phyloP scores from a whole-genome alignment of 495 filamentous ascomycete species.

The Geoglossum glabrum region DNA sequence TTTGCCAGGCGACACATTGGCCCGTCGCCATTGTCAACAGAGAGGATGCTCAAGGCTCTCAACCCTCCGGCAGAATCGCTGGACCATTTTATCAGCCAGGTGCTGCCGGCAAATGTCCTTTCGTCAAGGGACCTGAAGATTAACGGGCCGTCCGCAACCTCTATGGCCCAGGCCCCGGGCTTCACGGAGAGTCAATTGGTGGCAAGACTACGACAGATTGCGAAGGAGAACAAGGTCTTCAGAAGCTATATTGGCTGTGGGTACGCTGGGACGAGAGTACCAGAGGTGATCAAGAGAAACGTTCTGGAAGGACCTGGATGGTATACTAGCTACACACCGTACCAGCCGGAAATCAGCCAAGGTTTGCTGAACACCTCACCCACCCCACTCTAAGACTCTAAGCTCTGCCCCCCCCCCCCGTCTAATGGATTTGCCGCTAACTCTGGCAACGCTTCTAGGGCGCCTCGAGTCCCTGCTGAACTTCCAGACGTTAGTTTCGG shows the following conservation, averaged over 20 bases:
- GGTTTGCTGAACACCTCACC: conserved; percentile 17
- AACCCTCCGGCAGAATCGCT: conserved; percentile 53
- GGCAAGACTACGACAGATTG: conserved; percentile 39
- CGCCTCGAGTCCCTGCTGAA: conserved; percentile 85
- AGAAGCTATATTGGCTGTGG: conserved; percentile 68
- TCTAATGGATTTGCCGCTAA: too few species aligned
- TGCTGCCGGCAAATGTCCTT: conserved; percentile 69
- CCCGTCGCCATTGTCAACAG: conserved; percentile 48
- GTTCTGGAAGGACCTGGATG: conserved; percentile 85
- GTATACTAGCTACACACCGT: conserved; percentile 98
- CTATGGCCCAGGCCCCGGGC: conserved; percentile 15
- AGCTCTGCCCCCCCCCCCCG: too few species aligned
- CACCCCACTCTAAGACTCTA: background rate
- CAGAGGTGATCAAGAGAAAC: conserved; percentile 87
- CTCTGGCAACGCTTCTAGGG: conserved; percentile 11
- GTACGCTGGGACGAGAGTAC: conserved; percentile 71
- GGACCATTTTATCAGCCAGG: conserved; percentile 78
- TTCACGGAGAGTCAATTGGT: conserved; percentile 50
- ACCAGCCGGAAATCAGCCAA: conserved; percentile 96
- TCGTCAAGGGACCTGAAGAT: conserved; percentile 41
- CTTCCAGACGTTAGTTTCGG: conserved; percentile 87
- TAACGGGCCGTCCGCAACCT: conserved; percentile 13
- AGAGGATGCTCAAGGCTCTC: conserved; percentile 65
- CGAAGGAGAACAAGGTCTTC: conserved; percentile 37
- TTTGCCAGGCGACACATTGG: conserved; percentile 89